phyloP scores from a whole-genome alignment of 805 yeast genomes.

The Dipodascus geniculatus region DNA sequence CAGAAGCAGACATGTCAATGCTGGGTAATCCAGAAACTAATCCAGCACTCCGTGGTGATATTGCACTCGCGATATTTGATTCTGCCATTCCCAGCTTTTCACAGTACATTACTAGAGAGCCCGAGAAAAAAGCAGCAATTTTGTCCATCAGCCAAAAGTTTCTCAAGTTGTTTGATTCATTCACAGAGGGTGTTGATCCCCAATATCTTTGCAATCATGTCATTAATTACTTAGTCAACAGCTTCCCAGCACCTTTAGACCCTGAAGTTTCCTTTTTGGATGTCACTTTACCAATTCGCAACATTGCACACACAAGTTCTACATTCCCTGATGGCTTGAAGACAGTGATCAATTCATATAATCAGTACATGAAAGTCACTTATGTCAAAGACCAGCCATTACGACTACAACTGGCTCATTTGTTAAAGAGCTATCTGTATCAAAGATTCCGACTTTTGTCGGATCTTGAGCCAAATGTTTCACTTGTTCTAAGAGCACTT shows the following conservation, averaged over 20 bases:
- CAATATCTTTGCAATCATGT: constrained; percentile 55
- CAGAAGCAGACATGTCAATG: constrained; percentile 78
- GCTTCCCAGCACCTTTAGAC: constrained; percentile 16
- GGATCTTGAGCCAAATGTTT: background rate
- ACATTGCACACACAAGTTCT: constrained; percentile 29
- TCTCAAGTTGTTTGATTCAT: constrained; percentile 53
- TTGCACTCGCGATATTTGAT: constrained; percentile 61
- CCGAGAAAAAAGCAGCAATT: constrained; percentile 20
- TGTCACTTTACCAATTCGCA: constrained; percentile 57
- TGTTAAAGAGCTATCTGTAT: background rate
- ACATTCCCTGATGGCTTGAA: constrained; percentile 51
- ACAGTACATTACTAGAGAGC: constrained; percentile 22
- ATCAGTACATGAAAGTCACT: constrained; percentile 18
- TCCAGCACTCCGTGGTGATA: constrained; percentile 66
- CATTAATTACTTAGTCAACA: constrained; percentile 37
- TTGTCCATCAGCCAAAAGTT: constrained; percentile 33
- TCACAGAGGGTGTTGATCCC: constrained; percentile 51
- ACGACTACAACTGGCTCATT: background rate
- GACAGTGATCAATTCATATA: constrained; percentile 56
- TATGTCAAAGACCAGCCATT: constrained; percentile 1
- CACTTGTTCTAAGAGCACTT: background rate
- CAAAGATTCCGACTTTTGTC: background rate
- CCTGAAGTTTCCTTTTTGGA: constrained; percentile 33
- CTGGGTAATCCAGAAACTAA: constrained; percentile 78
- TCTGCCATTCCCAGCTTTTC: constrained; percentile 42